Evolutionary conservation across 2,329 filamentous ascomycete species (phyloP).

Genomic region (Beauveria scarabaeidicola): DNA sequence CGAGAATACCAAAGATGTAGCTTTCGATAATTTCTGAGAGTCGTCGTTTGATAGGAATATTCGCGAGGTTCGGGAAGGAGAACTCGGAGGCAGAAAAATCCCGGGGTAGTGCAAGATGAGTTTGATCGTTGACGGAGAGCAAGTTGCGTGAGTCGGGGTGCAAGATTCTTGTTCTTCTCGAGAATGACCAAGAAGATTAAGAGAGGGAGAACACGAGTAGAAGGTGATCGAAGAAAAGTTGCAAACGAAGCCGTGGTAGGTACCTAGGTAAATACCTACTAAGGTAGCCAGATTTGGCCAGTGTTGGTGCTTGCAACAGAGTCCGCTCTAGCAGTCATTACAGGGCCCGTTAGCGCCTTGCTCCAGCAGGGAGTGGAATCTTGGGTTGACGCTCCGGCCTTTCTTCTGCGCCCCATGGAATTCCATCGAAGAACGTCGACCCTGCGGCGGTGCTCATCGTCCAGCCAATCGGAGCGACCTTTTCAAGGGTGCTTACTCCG

Average conservation of each 20-base stretch:
- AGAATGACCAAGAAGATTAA: too few species aligned
- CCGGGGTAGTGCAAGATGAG: background rate
- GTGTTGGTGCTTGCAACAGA: background rate
- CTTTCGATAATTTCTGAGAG: background rate
- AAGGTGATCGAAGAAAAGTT: too few species aligned
- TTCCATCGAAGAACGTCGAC: conserved; percentile 33
- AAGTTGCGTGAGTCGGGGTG: too few species aligned
- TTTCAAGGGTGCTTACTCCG: background rate
- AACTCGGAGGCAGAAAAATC: too few species aligned
- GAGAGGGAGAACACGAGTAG: too few species aligned
- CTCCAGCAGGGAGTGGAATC: background rate
- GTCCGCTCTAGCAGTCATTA: background rate
- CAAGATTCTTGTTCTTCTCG: too few species aligned
- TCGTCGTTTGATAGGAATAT: background rate
- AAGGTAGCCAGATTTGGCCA: background rate
- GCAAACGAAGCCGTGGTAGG: too few species aligned
- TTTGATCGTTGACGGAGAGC: too few species aligned
- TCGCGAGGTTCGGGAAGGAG: background rate
- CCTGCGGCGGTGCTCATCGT: conserved; percentile 27
- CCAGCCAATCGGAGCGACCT: conserved; percentile 5
- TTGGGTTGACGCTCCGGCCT: too few species aligned
- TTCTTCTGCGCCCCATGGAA: conserved; percentile 33
- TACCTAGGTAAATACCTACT: too few species aligned
- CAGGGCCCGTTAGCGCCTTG: background rate
- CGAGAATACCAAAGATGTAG: background rate